Conservation (phyloP, 345 rosid genomes). For the Eucalyptus marginata region DNA sequence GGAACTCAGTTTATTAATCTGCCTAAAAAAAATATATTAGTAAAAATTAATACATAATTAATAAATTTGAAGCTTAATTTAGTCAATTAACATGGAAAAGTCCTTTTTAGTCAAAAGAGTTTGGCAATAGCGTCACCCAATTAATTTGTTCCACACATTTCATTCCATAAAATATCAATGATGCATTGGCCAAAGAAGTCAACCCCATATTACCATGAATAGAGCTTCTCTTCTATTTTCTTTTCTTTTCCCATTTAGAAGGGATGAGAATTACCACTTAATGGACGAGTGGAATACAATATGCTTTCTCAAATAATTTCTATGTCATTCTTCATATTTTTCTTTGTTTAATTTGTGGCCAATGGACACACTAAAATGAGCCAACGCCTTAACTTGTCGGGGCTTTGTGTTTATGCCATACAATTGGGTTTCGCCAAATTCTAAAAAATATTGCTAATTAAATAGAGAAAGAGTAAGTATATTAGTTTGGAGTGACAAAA, state of each 20-base stretch:
- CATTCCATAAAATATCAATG: not conserved
- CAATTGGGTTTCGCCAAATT: not conserved
- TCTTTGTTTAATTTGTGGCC: too few species aligned
- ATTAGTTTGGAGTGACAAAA: not conserved
- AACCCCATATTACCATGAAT: not conserved
- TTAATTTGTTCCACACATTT: not conserved
- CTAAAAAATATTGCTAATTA: not conserved
- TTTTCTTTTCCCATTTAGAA: not conserved
- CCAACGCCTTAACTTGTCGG: too few species aligned
- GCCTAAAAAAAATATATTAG: not conserved
- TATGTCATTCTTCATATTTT: not conserved
- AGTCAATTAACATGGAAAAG: not conserved
- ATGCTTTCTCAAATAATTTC: not conserved
- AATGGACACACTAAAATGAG: too few species aligned
- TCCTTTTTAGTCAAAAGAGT: not conserved
- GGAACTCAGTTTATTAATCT: not conserved
- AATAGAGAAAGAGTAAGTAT: not conserved
- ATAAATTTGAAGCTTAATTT: not conserved
- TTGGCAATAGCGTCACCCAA: not conserved
- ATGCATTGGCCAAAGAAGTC: not conserved
- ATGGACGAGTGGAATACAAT: not conserved
- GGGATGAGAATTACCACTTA: not conserved
- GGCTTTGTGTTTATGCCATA: not conserved
- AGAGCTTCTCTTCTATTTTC: not conserved
- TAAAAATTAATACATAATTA: not conserved